phyloP scores from a whole-genome alignment of 1,139 yeast genomes.

The Diutina sp. region DNA sequence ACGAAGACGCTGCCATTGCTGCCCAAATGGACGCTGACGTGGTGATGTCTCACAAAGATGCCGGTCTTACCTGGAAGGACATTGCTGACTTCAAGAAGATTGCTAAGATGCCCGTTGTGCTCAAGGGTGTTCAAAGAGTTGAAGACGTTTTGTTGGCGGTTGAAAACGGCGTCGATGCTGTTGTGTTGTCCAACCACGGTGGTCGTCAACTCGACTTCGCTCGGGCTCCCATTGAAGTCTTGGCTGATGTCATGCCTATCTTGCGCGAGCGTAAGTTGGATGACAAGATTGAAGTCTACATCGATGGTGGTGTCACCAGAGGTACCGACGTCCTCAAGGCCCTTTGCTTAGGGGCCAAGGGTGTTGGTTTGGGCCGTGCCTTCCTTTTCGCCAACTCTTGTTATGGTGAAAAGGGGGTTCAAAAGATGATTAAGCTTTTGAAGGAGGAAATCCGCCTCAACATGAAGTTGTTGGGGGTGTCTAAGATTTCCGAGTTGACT shows the following conservation, averaged over 20 bases:
- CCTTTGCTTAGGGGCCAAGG: constrained; percentile 55
- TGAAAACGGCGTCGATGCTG: constrained; percentile 49
- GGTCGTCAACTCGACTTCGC: constrained; percentile 64
- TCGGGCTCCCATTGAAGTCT: constrained; percentile 54
- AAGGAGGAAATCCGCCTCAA: constrained; percentile 77
- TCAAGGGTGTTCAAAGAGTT: constrained; percentile 62
- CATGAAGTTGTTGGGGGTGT: constrained; percentile 76
- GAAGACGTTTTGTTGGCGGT: constrained; percentile 58
- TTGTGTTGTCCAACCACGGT: constrained; percentile 60
- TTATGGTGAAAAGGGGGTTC: constrained; percentile 71
- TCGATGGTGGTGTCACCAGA: constrained; percentile 62
- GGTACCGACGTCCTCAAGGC: constrained; percentile 60
- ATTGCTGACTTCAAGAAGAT: constrained; percentile 41
- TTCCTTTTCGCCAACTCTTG: constrained; percentile 60
- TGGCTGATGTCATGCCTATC: constrained; percentile 50
- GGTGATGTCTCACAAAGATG: constrained; percentile 5
- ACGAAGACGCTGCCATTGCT: constrained; percentile 1
- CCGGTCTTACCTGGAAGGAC: constrained; percentile 28
- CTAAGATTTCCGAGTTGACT: constrained; percentile 5
- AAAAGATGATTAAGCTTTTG: constrained; percentile 61
- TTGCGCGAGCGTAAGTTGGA: constrained; percentile 31
- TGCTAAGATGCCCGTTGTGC: constrained; percentile 52
- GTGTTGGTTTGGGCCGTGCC: constrained; percentile 67
- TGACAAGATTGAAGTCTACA: constrained; percentile 37
- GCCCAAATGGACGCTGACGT: constrained; percentile 1